Base-by-base conservation (phyloP, 495 filamentous ascomycete genomes). In the Aspergillus coremiiformis region DNA sequence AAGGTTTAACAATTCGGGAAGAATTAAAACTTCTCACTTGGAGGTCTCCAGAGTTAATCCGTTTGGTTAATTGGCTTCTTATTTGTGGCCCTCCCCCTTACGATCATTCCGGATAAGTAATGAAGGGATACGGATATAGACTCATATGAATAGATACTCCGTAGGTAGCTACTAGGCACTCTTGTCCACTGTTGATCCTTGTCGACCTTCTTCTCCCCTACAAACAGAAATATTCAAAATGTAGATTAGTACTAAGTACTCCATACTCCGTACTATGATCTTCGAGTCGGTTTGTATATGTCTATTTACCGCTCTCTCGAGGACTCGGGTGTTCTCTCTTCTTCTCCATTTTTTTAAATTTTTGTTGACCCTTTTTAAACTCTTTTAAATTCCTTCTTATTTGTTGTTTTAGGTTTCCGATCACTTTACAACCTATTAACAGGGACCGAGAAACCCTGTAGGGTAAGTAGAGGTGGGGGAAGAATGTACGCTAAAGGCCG, bases 401-500 rank as follows among this genome's bases (percentile, higher is more conserved):
- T 45, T 27, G 29, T 17, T 47, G 44, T 47, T 47, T 32, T 47
- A 47, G 44, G 29, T 30, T 47, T 32, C 29, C 27, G 26, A 47
- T 26, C 27, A 47, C 19, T 32, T 35, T 21, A 21, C 37, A 21
- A 17, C 27, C 44, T 14, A 32, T 47, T 5, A 33, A 47, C 26
- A 20, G 32, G 27, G 27, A 47, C 27, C 29, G 44, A 33, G 44
- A 23, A 35, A 47, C 44, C 44, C 44, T 35, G 44, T 27, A 24
- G n/a, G 47, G 35, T 41, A 49, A 49, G 46, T 29, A 39, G 35
- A 39, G 35, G 35, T 29, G 47, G 47, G 32, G 47, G 43, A 49
- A 35, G 47, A 49, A 49, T 49, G 47, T 24, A 39, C 47, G 41
- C 47, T 49, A 49, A 39, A n/a, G 17, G 17, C 37, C 37, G 37